Evolutionary conservation across 768 basidiomycete species (phyloP), one percentile per base, ranked within the genome.

Genomic region (Mycena epipterygia): DNA sequence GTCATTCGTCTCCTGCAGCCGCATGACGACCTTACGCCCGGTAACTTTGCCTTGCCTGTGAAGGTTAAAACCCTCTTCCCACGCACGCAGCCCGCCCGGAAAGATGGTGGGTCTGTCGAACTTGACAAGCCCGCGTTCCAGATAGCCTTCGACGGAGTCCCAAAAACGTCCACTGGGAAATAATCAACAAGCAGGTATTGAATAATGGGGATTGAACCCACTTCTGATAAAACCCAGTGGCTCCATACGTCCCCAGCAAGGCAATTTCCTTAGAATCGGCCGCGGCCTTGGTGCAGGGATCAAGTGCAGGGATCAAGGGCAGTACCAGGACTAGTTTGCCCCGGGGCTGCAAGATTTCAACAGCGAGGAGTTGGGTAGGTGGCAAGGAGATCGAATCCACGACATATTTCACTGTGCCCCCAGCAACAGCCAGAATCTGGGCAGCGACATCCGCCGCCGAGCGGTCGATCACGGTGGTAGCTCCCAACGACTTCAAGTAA

Each of bases 401-500:
- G 13, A 66, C 63, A 27, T 65, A 65, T 23, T 65, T 61, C 12
- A 61, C 41, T 5, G 64, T 57, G 29, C 61, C 68, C 25, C 52
- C 58, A 19, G 69, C 42, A 2, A 41, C 69, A 0, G 48, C 55
- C 29, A 64, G 37, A 6, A 70, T 64, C 37, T 63, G 53, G 0
- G 44, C 39, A 11, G 60, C 52, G 16, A 39, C 39, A 35, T 62
- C 59, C 0, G 66, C 1, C 2, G 59, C 57, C 4, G 59, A 52
- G 29, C 59, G 59, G 49, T 71, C 64, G 17, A 71, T 35, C 39
- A 58, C 64, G 2, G 39, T 12, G 16, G 46, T 29, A 12, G 70
- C 70, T 27, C 70, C 70, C 37, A 71, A 29, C 12, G 70, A 64
- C 30, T 66, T 67, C 13, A 71, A 25, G 49, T 59, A 48, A 25